phyloP scores from a whole-genome alignment of 805 yeast genomes.

The Geotrichum ghanense region DNA sequence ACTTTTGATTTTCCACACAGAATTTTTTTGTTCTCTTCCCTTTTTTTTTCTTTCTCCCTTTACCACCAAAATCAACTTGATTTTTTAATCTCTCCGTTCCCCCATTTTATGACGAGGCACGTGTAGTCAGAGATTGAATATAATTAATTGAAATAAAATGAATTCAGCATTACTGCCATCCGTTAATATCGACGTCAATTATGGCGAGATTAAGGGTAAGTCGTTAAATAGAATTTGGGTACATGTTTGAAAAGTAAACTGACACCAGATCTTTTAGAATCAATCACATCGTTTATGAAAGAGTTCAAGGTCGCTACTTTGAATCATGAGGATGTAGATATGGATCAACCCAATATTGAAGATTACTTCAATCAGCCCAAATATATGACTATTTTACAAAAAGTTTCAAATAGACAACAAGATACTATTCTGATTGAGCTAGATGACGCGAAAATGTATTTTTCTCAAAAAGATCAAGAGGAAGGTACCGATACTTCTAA shows the following conservation, averaged over 20 bases:
- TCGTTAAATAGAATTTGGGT: background rate
- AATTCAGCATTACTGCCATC: slow-evolving; percentile 39
- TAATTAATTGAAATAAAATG: background rate
- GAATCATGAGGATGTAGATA: background rate
- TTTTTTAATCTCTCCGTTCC: no score
- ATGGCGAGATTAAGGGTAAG: slow-evolving; percentile 40
- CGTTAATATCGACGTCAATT: slow-evolving; percentile 62
- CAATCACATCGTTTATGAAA: background rate
- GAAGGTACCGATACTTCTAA: slow-evolving; percentile 17
- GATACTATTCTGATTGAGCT: slow-evolving; percentile 62
- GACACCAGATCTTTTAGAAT: background rate
- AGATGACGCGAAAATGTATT: slow-evolving; percentile 72
- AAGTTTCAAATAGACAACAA: slow-evolving; percentile 72
- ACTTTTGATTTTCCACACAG: no score
- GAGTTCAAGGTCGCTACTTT: background rate
- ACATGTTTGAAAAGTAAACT: background rate
- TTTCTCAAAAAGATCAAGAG: slow-evolving; percentile 31
- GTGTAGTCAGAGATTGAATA: no score
- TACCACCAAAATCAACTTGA: no score
- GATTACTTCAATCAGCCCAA: slow-evolving; percentile 28
- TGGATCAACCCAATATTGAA: background rate
- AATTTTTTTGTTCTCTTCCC: background rate
- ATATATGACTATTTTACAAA: slow-evolving; percentile 63
- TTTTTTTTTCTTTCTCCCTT: slow-evolving; percentile 1
- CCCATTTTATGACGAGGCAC: no score